A percentile compares a stretch with the other conserved stretches of the same genome.
These are phyloP conservation scores for Pichia exigua DNA, from an alignment of 805 yeast species.

Conservation along the genomic window DNA sequence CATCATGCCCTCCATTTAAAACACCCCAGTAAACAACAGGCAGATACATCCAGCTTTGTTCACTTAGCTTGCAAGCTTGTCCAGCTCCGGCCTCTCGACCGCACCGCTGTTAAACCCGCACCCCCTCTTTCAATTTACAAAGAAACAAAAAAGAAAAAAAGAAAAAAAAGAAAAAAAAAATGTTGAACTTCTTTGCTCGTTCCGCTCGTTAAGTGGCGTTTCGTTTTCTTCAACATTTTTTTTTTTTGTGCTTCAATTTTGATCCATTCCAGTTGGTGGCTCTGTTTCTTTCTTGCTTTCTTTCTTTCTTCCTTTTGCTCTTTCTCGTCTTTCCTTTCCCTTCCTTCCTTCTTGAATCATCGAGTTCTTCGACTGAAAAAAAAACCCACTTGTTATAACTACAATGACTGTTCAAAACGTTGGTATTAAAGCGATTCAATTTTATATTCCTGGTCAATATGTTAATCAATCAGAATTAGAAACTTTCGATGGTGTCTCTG, in stretches of 20 bases:
- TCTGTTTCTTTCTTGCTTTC: neutral
- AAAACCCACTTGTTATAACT: conserved; percentile 4
- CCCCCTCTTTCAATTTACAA: no score
- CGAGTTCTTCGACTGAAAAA: neutral
- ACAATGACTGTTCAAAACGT: conserved; percentile 52
- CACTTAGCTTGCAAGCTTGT: no score
- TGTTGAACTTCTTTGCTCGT: neutral
- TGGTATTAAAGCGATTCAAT: conserved; percentile 95
- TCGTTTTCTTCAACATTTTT: no score
- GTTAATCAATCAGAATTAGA: conserved; percentile 90
- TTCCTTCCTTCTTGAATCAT: no score
- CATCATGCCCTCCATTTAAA: no score
- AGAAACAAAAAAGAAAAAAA: no score
- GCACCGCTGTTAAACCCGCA: no score
- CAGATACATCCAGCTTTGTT: no score
- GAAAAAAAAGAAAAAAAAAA: no score
- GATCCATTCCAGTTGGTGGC: neutral
- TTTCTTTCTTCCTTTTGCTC: neutral
- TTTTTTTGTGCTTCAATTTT: neutral
- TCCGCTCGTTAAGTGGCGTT: neutral
- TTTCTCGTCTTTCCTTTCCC: neutral
- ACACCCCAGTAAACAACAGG: no score
- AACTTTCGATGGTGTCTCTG: conserved; percentile 71
- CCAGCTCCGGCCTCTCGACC: no score
- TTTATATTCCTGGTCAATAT: conserved; percentile 77